Evolutionary conservation across 345 rosid species (phyloP).

Genomic region (Mangifera indica): DNA sequence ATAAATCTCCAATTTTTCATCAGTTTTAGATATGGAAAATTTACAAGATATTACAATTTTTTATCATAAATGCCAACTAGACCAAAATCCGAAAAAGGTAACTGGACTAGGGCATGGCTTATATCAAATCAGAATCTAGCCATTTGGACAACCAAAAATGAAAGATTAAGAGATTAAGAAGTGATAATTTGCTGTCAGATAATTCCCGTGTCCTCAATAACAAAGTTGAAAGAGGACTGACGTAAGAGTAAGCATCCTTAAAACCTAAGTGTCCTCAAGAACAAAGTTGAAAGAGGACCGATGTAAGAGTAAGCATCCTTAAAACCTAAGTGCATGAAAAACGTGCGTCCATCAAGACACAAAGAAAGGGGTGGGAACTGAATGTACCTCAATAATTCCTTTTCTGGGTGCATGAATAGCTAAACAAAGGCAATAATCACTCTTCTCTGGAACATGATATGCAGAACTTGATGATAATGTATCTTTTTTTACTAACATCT

Average conservation of each 20-base stretch:
- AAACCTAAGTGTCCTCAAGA: background rate
- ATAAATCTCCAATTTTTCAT: background rate
- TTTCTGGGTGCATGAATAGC: slow-evolving; percentile 97
- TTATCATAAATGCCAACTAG: no score
- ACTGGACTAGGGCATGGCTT: background rate
- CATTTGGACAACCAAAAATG: background rate
- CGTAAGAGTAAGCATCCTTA: background rate
- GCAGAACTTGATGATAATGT: slow-evolving; percentile 45
- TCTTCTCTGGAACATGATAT: slow-evolving; percentile 53
- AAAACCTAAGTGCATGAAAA: background rate
- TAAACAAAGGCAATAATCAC: slow-evolving; percentile 89
- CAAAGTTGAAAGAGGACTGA: background rate
- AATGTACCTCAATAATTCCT: slow-evolving; percentile 81
- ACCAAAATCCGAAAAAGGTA: no score
- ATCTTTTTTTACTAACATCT: slow-evolving; percentile 72
- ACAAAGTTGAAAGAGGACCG: background rate
- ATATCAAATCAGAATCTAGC: background rate
- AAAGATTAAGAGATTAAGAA: background rate
- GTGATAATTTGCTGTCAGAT: background rate
- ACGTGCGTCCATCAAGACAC: background rate
- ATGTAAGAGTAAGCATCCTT: background rate
- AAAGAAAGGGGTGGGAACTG: background rate
- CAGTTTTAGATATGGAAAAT: no score
- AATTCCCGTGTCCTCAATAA: background rate
- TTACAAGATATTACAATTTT: no score